These are phyloP conservation scores for Fusarium equiseti DNA, from an alignment of 2,329 filamentous ascomycete species.

Conservation along the genomic window DNA sequence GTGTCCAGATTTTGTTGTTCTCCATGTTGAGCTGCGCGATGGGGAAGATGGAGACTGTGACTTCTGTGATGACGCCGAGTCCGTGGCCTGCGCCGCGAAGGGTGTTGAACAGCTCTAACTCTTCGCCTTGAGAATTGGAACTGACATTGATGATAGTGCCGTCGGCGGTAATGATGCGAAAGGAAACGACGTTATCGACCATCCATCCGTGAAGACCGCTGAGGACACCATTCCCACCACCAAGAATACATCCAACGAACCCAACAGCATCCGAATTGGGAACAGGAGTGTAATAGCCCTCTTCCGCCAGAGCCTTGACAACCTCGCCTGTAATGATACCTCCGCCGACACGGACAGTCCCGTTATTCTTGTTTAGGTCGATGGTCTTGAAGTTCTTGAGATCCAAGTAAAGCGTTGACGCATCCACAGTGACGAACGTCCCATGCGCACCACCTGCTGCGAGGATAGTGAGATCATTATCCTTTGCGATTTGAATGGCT, in stretches of 20 bases:
- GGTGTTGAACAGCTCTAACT: conserved; percentile 48
- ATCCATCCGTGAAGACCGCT: conserved; percentile 51
- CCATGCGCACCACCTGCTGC: conserved; percentile 47
- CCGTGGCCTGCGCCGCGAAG: conserved; percentile 54
- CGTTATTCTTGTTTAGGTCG: conserved; percentile 42
- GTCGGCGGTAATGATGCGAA: conserved; percentile 46
- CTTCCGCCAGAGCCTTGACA: conserved; percentile 30
- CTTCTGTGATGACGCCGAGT: conserved; percentile 49
- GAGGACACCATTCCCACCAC: conserved; percentile 46
- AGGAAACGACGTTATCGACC: conserved; percentile 48
- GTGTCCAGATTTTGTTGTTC: conserved; percentile 50
- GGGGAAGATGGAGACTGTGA: conserved; percentile 44
- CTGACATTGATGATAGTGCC: conserved; percentile 33
- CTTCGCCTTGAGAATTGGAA: conserved; percentile 28
- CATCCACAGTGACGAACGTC: conserved; percentile 48
- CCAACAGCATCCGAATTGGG: conserved; percentile 48
- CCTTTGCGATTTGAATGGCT: conserved; percentile 45
- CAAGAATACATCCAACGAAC: conserved; percentile 46
- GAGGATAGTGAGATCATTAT: conserved; percentile 48
- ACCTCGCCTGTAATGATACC: conserved; percentile 48
- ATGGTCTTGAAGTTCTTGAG: conserved; percentile 50
- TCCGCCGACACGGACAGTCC: conserved; percentile 48
- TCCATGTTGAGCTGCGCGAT: conserved; percentile 46
- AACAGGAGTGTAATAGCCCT: conserved; percentile 51
- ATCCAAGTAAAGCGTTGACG: conserved; percentile 51